Evolutionary conservation across 1,284 basidiomycete genomes (phyloP).

Genomic region (Malassezia brasiliensis): DNA sequence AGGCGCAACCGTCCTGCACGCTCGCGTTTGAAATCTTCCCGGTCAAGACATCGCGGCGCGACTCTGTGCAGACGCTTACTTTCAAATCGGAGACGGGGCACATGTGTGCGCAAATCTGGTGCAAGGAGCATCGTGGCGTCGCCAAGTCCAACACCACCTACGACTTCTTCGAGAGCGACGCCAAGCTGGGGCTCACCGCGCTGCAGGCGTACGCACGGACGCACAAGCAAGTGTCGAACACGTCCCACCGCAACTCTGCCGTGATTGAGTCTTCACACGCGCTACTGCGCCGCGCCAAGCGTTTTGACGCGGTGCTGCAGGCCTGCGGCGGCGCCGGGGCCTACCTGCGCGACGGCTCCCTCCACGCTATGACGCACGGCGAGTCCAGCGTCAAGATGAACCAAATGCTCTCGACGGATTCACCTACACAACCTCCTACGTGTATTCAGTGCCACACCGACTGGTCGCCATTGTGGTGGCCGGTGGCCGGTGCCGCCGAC

Average conservation of each 20-base stretch:
- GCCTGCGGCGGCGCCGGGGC: slow-evolving; percentile 2
- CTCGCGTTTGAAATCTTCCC: slow-evolving; percentile 84
- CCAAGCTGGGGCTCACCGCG: slow-evolving; percentile 69
- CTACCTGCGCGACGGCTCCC: not conserved
- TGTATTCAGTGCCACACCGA: slow-evolving; percentile 8
- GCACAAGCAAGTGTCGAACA: slow-evolving; percentile 62
- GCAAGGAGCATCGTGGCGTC: slow-evolving; percentile 64
- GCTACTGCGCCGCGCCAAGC: slow-evolving; percentile 30
- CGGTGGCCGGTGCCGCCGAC: not conserved
- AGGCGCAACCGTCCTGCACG: slow-evolving; percentile 57
- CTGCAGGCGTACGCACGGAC: slow-evolving; percentile 70
- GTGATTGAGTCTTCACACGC: slow-evolving; percentile 29
- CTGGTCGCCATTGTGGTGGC: slow-evolving; percentile 18
- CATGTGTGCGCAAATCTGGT: slow-evolving; percentile 71
- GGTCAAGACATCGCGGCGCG: slow-evolving; percentile 51
- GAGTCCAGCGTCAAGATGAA: not conserved
- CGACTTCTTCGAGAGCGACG: slow-evolving; percentile 70
- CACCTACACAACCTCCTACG: not conserved
- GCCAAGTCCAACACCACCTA: slow-evolving; percentile 60
- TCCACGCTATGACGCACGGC: not conserved
- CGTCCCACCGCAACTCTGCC: slow-evolving; percentile 8
- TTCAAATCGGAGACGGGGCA: slow-evolving; percentile 77
- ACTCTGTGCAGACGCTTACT: slow-evolving; percentile 57
- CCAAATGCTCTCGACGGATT: no score
- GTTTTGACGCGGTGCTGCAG: slow-evolving; percentile 21